Evolutionary conservation across 176 grass and related monocot species (phyloP).

Genomic region (Oryza longistaminata): DNA sequence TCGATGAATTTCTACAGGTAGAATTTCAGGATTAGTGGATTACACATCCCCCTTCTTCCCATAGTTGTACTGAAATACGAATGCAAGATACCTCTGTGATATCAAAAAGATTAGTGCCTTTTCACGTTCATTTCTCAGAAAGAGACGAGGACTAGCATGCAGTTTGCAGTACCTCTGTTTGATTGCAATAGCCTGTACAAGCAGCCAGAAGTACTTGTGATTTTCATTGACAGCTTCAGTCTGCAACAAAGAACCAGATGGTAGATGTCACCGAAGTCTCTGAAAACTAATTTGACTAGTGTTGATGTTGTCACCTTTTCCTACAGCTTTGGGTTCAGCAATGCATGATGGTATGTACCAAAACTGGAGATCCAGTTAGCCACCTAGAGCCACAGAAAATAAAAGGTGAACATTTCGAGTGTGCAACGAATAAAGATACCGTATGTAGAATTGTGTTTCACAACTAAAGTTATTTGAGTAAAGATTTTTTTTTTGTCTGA

Average conservation of each 20-base stretch:
- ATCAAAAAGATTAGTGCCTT: no score
- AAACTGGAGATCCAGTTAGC: conserved; percentile 4
- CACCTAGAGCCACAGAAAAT: conserved; percentile 31
- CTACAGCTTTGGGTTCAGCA: conserved; percentile 28
- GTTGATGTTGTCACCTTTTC: conserved; percentile 25
- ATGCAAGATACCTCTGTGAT: background rate
- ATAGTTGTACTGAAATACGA: conserved; percentile 9
- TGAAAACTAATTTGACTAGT: background rate
- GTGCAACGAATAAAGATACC: background rate
- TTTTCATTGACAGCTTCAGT: conserved; percentile 38
- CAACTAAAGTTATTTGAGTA: background rate
- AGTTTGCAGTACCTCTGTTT: conserved; percentile 25
- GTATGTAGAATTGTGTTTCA: background rate
- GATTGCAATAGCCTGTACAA: conserved; percentile 28
- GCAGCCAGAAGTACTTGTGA: conserved; percentile 42
- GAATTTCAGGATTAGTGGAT: conserved; percentile 10
- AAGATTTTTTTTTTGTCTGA: background rate
- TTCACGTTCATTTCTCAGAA: background rate
- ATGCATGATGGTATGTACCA: background rate
- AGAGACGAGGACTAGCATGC: background rate
- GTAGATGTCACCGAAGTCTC: background rate
- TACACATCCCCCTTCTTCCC: background rate
- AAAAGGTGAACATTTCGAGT: background rate
- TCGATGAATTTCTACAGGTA: conserved; percentile 32
- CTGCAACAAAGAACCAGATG: background rate